Evolutionary conservation across 202 grass and related monocot species (phyloP), one percentile per base, ranked within the genome.

Genomic region (Zoysia matrella): DNA sequence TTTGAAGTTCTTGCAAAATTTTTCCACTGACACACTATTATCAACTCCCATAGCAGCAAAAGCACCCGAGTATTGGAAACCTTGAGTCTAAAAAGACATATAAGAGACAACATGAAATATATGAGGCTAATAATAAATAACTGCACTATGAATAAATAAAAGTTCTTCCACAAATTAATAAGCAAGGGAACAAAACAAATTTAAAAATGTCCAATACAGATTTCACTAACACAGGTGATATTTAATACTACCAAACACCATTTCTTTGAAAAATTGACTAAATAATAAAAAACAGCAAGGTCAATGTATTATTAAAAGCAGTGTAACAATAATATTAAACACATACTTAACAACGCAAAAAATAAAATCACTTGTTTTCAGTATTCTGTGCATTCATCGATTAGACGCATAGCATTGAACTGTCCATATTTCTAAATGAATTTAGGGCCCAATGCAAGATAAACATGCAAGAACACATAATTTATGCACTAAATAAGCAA

Each of bases 41-140:
- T 98, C 95, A 74, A 98, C 51, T 52, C 92, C 90, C 65, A 83
- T 72, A 45, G 88, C 73, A 62, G 95, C 82, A 78, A 81, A 98
- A 54, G 95, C 74, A 58, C 90, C 92, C 1, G 82, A 90, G 71
- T 90, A 90, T 72, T 93, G 90, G 77, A 83, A 88, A 41, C 86
- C 95, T 90, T 95, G 87, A 22, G 95, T 91, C 95, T 98, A 61
- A 67, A 77, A 54, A 68, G 14, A 83, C 47, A 84, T 65, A 50
- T 9, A 89, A 60, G 54, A 67, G 16, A 79, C 44, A 75, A 18
- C 46, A 88, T 81, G 68, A 71, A 68, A 52, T 41, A 60, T 13
- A 80, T 76, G 47, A 84, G 61, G 1, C 36, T 63, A 73, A 8
- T 14, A 4, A 60, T 52, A 68, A n/a, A 60, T 1, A 10, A 65